Evolutionary conservation across 2,329 filamentous ascomycete genomes (phyloP).

Genomic region (Trichoderma polysporum): DNA sequence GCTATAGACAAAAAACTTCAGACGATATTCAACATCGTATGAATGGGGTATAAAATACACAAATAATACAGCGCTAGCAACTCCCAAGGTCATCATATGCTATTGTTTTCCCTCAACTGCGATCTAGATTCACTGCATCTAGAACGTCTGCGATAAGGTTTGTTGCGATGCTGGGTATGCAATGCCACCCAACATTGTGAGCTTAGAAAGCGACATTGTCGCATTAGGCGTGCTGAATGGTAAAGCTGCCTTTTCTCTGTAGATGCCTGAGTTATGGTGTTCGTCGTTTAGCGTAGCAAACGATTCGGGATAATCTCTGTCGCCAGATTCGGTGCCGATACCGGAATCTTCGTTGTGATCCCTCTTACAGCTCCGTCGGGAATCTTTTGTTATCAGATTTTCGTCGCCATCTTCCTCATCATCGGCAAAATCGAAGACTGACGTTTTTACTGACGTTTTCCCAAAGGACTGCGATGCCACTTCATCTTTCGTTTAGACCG

Average conservation of each 20-base stretch:
- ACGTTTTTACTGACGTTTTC: constrained; percentile 40
- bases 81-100: not conserved
- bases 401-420: constrained; percentile 36
- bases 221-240: constrained; percentile 56
- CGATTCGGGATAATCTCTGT: constrained; percentile 47
- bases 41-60: constrained; percentile 18
- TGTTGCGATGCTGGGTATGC: constrained; percentile 23
- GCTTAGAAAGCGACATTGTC: constrained; percentile 63
- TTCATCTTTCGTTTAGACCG: constrained; percentile 28
- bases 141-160: constrained; percentile 29
- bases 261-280: constrained; percentile 21
- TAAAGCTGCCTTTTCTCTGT: constrained; percentile 37
- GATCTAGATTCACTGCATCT: not conserved
- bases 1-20: constrained; percentile 12
- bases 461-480: constrained; percentile 39
- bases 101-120: not conserved
- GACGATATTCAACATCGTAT: not conserved
- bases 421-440: constrained; percentile 45
- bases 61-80: constrained; percentile 15
- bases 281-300: constrained; percentile 56
- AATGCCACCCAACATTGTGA: constrained; percentile 45
- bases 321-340: constrained; percentile 38
- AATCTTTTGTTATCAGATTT: not conserved
- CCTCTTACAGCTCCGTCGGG: not conserved
- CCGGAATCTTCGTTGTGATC: constrained; percentile 37